Conservation (phyloP, 2,329 filamentous ascomycete genomes). For the Reticulascus tulasneorum region DNA sequence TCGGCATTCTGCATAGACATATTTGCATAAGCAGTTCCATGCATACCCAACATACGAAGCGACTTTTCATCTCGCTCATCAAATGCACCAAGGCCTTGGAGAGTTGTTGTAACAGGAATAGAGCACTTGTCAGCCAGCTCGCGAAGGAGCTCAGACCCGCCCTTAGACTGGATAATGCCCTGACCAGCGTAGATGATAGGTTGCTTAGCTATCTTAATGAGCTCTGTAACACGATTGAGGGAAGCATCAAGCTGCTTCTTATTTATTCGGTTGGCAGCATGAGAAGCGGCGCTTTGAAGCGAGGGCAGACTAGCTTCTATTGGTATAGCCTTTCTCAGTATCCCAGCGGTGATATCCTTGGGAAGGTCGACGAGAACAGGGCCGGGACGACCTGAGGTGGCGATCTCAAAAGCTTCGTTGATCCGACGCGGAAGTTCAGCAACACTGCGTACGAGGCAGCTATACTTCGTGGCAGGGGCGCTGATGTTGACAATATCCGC, state of each 20-base stretch:
- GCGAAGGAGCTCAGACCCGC: constrained; percentile 75
- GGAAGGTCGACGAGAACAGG: constrained; percentile 94
- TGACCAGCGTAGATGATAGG: constrained; percentile 94
- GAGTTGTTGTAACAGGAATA: constrained; percentile 92
- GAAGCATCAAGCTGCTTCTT: constrained; percentile 69
- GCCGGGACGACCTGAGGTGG: constrained; percentile 87
- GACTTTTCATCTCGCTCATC: constrained; percentile 93
- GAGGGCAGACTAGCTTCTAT: constrained; percentile 68
- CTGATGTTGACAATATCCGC: constrained; percentile 93
- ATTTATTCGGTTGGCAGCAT: constrained; percentile 71
- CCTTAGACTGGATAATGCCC: constrained; percentile 75
- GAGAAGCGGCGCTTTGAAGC: constrained; percentile 80
- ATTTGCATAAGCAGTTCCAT: constrained; percentile 95
- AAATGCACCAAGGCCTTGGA: constrained; percentile 87
- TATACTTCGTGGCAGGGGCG: constrained; percentile 96
- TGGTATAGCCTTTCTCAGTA: constrained; percentile 80
- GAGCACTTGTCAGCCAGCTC: constrained; percentile 85
- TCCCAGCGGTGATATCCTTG: constrained; percentile 89
- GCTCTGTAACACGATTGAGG: constrained; percentile 70
- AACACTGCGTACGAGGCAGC: constrained; percentile 95
- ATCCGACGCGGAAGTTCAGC: constrained; percentile 90
- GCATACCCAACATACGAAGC: constrained; percentile 98
- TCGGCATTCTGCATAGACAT: constrained; percentile 97
- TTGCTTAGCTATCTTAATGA: constrained; percentile 88
- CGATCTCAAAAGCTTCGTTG: constrained; percentile 97